Percentiles rank a stretch among this genome's conserved stretches.
Conservation (phyloP, 2,329 filamentous ascomycete species). For the Stylonectria norvegica region DNA sequence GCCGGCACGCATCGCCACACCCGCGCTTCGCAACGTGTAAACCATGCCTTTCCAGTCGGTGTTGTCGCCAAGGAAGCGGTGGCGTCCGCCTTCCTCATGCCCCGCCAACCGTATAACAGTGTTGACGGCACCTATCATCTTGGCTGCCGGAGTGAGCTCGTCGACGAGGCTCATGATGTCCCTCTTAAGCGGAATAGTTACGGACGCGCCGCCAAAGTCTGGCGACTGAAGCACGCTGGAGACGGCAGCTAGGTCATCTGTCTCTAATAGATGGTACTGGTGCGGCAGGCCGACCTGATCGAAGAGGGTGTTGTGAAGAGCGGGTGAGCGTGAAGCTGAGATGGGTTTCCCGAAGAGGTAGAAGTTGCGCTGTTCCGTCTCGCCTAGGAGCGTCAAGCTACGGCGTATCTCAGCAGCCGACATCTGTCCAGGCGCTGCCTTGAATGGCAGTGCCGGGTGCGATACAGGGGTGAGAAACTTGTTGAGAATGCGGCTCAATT, state of each 20-base stretch:
- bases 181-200: slow-evolving; percentile 92
- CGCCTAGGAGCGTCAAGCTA: slow-evolving; percentile 73
- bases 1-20: slow-evolving; percentile 44
- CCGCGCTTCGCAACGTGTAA: slow-evolving; percentile 68
- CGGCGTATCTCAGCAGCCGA: slow-evolving; percentile 84
- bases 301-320: slow-evolving; percentile 87
- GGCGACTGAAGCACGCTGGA: slow-evolving; percentile 62
- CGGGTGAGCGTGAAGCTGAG: slow-evolving; percentile 75
- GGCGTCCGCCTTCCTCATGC: slow-evolving; percentile 38
- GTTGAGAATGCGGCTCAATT: slow-evolving; percentile 87
- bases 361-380: slow-evolving; percentile 72
- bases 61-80: slow-evolving; percentile 76
- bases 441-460: slow-evolving; percentile 83
- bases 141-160: slow-evolving; percentile 72
- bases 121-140: slow-evolving; percentile 87
- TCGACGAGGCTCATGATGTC: slow-evolving; percentile 82
- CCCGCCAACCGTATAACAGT: slow-evolving; percentile 68
- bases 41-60: slow-evolving; percentile 96
- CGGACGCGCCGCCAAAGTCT: slow-evolving; percentile 87
- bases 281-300: slow-evolving; percentile 75
- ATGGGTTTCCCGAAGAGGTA: slow-evolving; percentile 88
- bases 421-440: slow-evolving; percentile 89
- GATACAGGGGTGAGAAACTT: slow-evolving; percentile 92
- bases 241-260: slow-evolving; percentile 60
- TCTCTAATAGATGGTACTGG: slow-evolving; percentile 73